Evolutionary conservation across 805 yeast genomes (phyloP), one percentile per base, ranked within the genome.

Genomic region (Candida germanica): DNA sequence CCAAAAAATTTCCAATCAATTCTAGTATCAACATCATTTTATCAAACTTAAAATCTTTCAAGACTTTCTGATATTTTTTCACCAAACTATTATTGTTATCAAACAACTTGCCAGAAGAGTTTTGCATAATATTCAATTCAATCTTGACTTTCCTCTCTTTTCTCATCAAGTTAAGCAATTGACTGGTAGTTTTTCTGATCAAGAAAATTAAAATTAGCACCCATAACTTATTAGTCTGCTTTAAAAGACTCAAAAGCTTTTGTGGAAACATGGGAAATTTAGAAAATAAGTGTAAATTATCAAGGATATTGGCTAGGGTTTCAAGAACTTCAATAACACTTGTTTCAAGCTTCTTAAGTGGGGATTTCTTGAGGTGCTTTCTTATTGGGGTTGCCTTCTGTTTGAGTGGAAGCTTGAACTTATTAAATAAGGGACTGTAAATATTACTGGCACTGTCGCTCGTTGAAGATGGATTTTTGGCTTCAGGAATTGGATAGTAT

Each of bases 161-260:
- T 16, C 60, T 50, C n/a, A 59, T 48, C 14, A 67, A 61, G 42
- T 67, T 67, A 10, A 65, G 47, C 32, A 67, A 58, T 46, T 67
- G 73, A 1, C 71, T 61, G 5, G 64, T 41, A 7, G 72, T 66
- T 38, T 66, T 66, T 26, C 71, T 44, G 14, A 67, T 61, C 47
- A 67, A 55, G 32, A 67, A 67, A 3, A 67, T 47, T 42, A 67
- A 48, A 9, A 67, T 60, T 15, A 67, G 48, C 25, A 67, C 59
- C 73, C 73, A 67, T 28, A 67, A 43, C 42, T 63, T 64, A 46
- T 67, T 67, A 38, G 73, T 67, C 35, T 66, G 67, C 36, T 63
- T 64, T 32, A 67, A 49, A 14, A 66, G 36, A 6, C 50, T 51
- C 13, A 49, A 21, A 7, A 67, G 44, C 15, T 40, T 42, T 37